Percentiles rank a stretch among this genome's conserved stretches.
These are phyloP conservation scores for Vanrija pseudolonga DNA, from an alignment of 1,284 basidiomycete genomes.

Conservation along the genomic window DNA sequence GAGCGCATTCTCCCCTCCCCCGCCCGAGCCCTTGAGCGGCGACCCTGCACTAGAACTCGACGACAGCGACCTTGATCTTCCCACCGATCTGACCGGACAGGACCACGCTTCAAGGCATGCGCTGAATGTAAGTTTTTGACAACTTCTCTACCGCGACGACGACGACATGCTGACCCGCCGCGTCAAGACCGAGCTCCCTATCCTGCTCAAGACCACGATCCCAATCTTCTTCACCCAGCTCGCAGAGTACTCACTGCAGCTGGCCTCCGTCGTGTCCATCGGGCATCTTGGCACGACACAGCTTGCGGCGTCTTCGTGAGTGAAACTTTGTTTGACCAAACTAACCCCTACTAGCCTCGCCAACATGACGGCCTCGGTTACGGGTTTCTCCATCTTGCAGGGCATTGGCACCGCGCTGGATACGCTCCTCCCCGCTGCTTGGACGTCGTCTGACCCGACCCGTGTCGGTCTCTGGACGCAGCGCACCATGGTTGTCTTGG, in stretches of 20 bases:
- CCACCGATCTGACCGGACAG: slow-evolving; percentile 20
- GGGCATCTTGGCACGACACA: slow-evolving; percentile 70
- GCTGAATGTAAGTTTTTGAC: no score
- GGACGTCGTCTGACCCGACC: slow-evolving; percentile 76
- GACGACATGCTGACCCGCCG: no score
- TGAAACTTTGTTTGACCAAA: background rate
- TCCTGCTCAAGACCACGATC: slow-evolving; percentile 37
- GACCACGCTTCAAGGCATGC: background rate
- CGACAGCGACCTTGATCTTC: slow-evolving; percentile 44
- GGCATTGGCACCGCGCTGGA: slow-evolving; percentile 82
- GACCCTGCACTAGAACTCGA: slow-evolving; percentile 48
- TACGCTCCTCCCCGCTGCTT: slow-evolving; percentile 83
- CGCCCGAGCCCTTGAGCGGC: slow-evolving; percentile 6
- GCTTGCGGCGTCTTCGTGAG: slow-evolving; percentile 69
- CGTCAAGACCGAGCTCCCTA: slow-evolving; percentile 28
- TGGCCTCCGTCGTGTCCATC: slow-evolving; percentile 63
- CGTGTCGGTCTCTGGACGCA: slow-evolving; percentile 88
- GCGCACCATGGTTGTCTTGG: slow-evolving; percentile 71
- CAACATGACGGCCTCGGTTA: slow-evolving; percentile 41
- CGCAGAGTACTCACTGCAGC: slow-evolving; percentile 48
- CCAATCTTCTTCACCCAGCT: slow-evolving; percentile 48
- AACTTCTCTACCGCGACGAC: no score
- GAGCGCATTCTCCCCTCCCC: background rate
- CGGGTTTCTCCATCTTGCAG: slow-evolving; percentile 70
- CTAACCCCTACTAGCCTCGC: slow-evolving; percentile 4